Conservation (phyloP, 1,284 basidiomycete species). For the Coniferiporia weirii region DNA sequence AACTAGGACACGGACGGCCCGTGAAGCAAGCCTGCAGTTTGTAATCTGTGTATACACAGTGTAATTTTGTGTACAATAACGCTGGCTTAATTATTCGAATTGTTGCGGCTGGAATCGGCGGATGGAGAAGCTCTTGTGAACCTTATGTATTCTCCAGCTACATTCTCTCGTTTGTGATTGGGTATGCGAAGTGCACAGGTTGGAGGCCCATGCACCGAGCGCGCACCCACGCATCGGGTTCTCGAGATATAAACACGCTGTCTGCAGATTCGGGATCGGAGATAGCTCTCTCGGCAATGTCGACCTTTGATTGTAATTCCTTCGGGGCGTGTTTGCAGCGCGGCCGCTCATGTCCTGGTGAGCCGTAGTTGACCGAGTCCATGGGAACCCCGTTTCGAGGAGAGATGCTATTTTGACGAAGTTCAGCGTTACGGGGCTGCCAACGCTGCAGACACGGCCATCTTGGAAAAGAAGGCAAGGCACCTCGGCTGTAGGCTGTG, state of each 20-base stretch:
- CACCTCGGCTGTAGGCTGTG: too few species aligned
- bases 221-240: not conserved
- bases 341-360: conserved; percentile 1
- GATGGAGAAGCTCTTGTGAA: not conserved
- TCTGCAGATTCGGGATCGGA: conserved; percentile 10
- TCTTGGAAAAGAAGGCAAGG: too few species aligned
- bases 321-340: conserved; percentile 2
- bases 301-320: not conserved
- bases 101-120: not conserved
- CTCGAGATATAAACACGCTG: too few species aligned
- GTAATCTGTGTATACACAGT: not conserved
- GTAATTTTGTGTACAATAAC: not conserved
- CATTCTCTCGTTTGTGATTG: not conserved
- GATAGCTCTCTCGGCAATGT: conserved; percentile 5
- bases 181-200: conserved; percentile 2
- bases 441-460: not conserved
- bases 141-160: not conserved
- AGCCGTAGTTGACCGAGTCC: not conserved
- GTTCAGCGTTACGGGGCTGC: not conserved
- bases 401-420: not conserved
- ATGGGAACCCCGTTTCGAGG: not conserved
- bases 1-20: too few species aligned
- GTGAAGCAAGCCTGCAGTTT: not conserved
- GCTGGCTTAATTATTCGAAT: not conserved
- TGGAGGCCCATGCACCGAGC: conserved; percentile 10